Evolutionary conservation across 768 basidiomycete genomes (phyloP), one percentile per base, ranked within the genome.

Genomic region (Podaxis sp.): DNA sequence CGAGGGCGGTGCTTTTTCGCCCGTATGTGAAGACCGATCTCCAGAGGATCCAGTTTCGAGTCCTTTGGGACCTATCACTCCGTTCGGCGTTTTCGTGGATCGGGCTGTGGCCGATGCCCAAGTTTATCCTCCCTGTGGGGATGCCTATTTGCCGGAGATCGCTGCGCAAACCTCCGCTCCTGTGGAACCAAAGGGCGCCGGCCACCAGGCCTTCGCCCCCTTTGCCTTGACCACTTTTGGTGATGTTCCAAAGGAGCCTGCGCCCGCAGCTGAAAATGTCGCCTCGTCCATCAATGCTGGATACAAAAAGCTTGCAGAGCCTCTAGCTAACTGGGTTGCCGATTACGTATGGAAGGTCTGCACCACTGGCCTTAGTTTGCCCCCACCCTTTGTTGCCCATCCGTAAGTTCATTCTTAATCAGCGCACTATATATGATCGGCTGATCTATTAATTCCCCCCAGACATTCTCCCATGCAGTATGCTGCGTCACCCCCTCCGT

Each of bases 281-380:
- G 79, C 82, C 30, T 80, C 83, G 12, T 80, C 79, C 66, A 81
- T 87, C 42, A 82, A 82, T 11, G 68, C 76, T 24, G 77, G 80
- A 8, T 92, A 92, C 78, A 87, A 83, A 78, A 89, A 85, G 68
- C 79, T 93, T 9, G 84, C 88, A 0, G 89, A 91, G 57, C 90
- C 91, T 17, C 77, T 93, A 64, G 84, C 92, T 3, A 87, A 89
- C 62, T 93, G 92, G 92, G 76, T 92, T 24, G 87, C 89, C 48
- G 81, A 80, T 57, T 93, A 89, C 70, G 85, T 92, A 15, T 93
- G 92, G 92, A 91, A 89, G 72, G 85, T 86, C 51, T 92, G 91
- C 71, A 89, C 88, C 15, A 88, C 87, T n/a, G 87, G 84, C 51
- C 79, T 87, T 61, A 82, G 82, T 67, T 75, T 92, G 57, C 84